Evolutionary conservation across 306 rosid species (phyloP).

Genomic region (Vicia villosa): DNA sequence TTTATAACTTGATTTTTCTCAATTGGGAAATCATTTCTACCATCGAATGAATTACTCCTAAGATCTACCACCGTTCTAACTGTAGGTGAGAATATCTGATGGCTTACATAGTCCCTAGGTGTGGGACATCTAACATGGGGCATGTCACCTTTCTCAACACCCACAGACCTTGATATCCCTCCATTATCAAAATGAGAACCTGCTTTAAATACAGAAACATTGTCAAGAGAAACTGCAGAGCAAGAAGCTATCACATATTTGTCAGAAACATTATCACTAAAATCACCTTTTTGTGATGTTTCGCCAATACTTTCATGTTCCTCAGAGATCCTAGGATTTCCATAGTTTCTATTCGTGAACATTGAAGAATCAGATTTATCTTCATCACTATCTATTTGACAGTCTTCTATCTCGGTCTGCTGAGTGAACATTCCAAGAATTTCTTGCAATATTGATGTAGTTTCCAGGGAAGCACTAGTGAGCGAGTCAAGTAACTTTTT

Average conservation of each 20-base stretch:
- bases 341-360: slow-evolving; percentile 45
- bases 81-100: slow-evolving; percentile 64
- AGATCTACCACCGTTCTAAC: slow-evolving; percentile 55
- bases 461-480: slow-evolving; percentile 47
- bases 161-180: slow-evolving; percentile 61
- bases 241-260: slow-evolving; percentile 42
- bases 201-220: slow-evolving; percentile 38
- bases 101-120: slow-evolving; percentile 60
- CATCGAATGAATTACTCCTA: slow-evolving; percentile 70
- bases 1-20: slow-evolving; percentile 62
- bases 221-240: slow-evolving; percentile 51
- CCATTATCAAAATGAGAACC: slow-evolving; percentile 60
- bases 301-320: slow-evolving; percentile 60
- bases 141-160: slow-evolving; percentile 54
- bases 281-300: slow-evolving; percentile 50
- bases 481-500: slow-evolving; percentile 56
- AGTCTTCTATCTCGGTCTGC: slow-evolving; percentile 47
- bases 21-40: slow-evolving; percentile 50
- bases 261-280: slow-evolving; percentile 45
- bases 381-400: slow-evolving; percentile 63
- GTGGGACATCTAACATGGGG: slow-evolving; percentile 54
- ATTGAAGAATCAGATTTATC: slow-evolving; percentile 57
- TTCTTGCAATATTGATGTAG: slow-evolving; percentile 51
- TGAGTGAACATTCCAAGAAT: slow-evolving; percentile 51
- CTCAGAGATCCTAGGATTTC: slow-evolving; percentile 47